A percentile compares a stretch with the other conserved stretches of the same genome.
Evolutionary conservation across 2,329 filamentous ascomycete genomes (phyloP).

Genomic region (Cladosporium sp.): DNA sequence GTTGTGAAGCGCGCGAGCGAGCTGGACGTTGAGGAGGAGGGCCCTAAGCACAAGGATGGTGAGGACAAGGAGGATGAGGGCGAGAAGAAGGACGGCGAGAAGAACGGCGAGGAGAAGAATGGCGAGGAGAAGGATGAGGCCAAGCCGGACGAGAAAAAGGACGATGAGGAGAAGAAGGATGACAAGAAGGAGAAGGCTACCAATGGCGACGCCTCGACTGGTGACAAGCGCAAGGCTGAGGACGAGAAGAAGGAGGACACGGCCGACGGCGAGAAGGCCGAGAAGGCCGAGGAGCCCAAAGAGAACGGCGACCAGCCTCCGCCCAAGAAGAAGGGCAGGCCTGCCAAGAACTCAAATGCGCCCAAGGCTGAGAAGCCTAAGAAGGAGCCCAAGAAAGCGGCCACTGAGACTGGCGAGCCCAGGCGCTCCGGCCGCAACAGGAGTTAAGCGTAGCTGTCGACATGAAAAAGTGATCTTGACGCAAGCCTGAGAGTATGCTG

Average conservation of each 20-base stretch:
- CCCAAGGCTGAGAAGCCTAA: conserved; percentile 26
- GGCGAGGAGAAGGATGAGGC: conserved; percentile 17
- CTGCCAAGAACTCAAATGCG: conserved; percentile 32
- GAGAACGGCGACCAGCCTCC: conserved; percentile 27
- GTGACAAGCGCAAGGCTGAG: conserved; percentile 27
- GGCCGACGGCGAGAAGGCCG: conserved; percentile 20
- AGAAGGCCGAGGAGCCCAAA: conserved; percentile 28
- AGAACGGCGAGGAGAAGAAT: conserved; percentile 18
- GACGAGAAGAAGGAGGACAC: conserved; percentile 29
- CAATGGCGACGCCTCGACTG: conserved; percentile 24
- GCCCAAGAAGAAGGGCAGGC: conserved; percentile 38
- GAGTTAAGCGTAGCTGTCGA: not conserved
- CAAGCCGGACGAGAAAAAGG: conserved; percentile 14
- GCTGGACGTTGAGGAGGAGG: conserved; percentile 49
- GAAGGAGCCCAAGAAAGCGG: conserved; percentile 43
- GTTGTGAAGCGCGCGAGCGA: conserved; percentile 59
- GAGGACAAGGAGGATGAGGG: conserved; percentile 18
- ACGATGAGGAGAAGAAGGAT: conserved; percentile 17
- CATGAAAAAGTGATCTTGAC: not conserved
- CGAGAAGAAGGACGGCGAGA: conserved; percentile 11
- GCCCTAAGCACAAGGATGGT: conserved; percentile 33
- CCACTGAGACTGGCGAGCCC: conserved; percentile 43
- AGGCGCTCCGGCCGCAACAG: conserved; percentile 40
- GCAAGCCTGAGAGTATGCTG: not conserved
- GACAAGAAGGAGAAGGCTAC: conserved; percentile 13